Conservation (phyloP, 2,329 filamentous ascomycete species). For the Amesomyces nigricolor region DNA sequence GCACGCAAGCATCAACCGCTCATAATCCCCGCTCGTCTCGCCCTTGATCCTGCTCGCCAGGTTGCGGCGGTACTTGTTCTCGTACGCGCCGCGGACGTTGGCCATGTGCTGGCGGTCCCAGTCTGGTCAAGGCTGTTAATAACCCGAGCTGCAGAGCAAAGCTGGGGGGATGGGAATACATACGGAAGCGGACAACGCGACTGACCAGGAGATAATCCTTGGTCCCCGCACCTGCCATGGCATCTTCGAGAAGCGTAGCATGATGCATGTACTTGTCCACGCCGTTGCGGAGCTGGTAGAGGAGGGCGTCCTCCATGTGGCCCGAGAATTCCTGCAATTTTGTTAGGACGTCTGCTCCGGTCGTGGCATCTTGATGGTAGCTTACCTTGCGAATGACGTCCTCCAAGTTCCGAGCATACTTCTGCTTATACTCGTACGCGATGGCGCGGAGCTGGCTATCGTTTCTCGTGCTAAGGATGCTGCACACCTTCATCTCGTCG, state of each 20-base stretch:
- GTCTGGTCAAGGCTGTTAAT: constrained; percentile 35
- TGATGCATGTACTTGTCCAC: constrained; percentile 79
- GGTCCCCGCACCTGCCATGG: constrained; percentile 83
- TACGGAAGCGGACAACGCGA: constrained; percentile 64
- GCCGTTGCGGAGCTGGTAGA: constrained; percentile 72
- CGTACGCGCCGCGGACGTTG: constrained; percentile 73
- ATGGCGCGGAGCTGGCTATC: constrained; percentile 83
- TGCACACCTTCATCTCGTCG: constrained; percentile 71
- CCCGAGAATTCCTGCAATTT: constrained; percentile 67
- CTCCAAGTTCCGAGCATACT: constrained; percentile 65
- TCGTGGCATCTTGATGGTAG: background rate
- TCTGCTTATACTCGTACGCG: constrained; percentile 64
- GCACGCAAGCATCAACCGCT: constrained; percentile 68
- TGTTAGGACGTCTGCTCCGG: background rate
- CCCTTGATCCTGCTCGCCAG: constrained; percentile 65
- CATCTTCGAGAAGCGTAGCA: constrained; percentile 72
- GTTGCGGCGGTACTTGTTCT: constrained; percentile 61
- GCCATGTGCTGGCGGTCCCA: constrained; percentile 74
- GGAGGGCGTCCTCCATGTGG: constrained; percentile 82
- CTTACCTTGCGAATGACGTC: constrained; percentile 65
- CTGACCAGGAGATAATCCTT: constrained; percentile 75
- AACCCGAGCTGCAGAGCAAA: background rate
- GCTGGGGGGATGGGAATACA: background rate
- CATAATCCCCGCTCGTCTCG: constrained; percentile 83
- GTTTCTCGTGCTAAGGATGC: constrained; percentile 68